Evolutionary conservation across 169 alveolate species (phyloP).

Genomic region (Cryptosporidium canis): DNA sequence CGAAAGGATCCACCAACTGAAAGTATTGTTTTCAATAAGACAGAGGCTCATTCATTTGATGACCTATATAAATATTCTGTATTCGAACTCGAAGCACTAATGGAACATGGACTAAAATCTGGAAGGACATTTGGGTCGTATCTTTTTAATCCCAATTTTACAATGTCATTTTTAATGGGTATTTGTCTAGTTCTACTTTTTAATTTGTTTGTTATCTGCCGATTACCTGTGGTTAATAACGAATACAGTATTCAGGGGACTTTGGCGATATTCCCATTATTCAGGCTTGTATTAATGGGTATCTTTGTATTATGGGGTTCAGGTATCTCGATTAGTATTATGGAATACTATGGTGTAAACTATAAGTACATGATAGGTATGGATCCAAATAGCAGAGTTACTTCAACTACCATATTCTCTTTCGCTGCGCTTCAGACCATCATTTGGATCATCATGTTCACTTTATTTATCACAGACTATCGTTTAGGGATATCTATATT

Average conservation of each 20-base stretch:
- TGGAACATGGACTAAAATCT: conserved; percentile 73
- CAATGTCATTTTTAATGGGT: conserved; percentile 75
- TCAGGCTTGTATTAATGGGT: conserved; percentile 76
- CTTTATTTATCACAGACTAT: conserved; percentile 78
- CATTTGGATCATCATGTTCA: conserved; percentile 76
- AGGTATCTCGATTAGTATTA: conserved; percentile 80
- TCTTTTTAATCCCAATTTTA: conserved; percentile 64
- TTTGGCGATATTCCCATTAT: conserved; percentile 75
- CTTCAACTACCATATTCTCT: conserved; percentile 75
- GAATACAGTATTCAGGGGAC: conserved; percentile 66
- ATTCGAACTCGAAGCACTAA: conserved; percentile 73
- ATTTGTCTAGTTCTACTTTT: conserved; percentile 59
- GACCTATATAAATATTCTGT: conserved; percentile 42
- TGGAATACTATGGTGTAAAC: conserved; percentile 83
- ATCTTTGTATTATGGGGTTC: conserved; percentile 78
- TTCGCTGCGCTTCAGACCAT: conserved; percentile 80
- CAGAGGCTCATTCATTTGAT: background rate
- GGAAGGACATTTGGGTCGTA: conserved; percentile 65
- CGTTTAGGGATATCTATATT: conserved; percentile 68
- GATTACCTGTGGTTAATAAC: conserved; percentile 57
- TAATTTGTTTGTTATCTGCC: conserved; percentile 71
- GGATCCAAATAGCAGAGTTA: conserved; percentile 79
- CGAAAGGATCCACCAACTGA: background rate
- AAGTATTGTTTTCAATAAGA: conserved; percentile 6
- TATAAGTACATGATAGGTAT: conserved; percentile 80